phyloP scores from a whole-genome alignment of 768 basidiomycete genomes.

The Piloderma croceum region DNA sequence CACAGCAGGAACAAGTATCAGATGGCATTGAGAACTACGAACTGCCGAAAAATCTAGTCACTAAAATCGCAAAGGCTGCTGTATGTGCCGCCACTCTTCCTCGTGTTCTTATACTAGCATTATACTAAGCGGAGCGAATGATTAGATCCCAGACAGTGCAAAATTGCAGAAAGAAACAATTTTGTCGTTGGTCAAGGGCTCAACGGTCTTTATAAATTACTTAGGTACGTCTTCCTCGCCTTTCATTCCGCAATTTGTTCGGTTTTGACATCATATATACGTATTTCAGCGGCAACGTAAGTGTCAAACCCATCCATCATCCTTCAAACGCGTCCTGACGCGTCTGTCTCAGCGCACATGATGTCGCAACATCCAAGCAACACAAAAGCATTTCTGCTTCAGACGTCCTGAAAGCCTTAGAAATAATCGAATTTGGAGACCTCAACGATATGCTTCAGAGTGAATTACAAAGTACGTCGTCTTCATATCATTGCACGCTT shows the following conservation, averaged over 20 bases:
- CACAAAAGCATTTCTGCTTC: conserved; percentile 87
- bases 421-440: conserved; percentile 71
- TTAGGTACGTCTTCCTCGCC: conserved; percentile 50
- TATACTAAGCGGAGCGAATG: neutral
- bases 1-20: conserved; percentile 74
- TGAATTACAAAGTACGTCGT: conserved; percentile 53
- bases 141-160: conserved; percentile 73
- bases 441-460: conserved; percentile 54
- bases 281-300: conserved; percentile 40
- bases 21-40: conserved; percentile 89
- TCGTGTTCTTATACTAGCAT: neutral
- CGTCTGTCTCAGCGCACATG: conserved; percentile 61
- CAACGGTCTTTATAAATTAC: conserved; percentile 94
- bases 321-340: neutral
- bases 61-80: conserved; percentile 78
- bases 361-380: conserved; percentile 76
- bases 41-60: conserved; percentile 76
- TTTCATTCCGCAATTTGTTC: conserved; percentile 5
- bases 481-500: neutral
- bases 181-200: conserved; percentile 76
- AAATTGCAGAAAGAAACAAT: conserved; percentile 91
- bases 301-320: conserved; percentile 9
- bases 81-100: conserved; percentile 38
- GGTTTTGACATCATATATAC: conserved; percentile 8
- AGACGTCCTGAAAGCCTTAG: conserved; percentile 84